phyloP scores from a whole-genome alignment of 129 eudicot species.

The Flaveria trinervia region DNA sequence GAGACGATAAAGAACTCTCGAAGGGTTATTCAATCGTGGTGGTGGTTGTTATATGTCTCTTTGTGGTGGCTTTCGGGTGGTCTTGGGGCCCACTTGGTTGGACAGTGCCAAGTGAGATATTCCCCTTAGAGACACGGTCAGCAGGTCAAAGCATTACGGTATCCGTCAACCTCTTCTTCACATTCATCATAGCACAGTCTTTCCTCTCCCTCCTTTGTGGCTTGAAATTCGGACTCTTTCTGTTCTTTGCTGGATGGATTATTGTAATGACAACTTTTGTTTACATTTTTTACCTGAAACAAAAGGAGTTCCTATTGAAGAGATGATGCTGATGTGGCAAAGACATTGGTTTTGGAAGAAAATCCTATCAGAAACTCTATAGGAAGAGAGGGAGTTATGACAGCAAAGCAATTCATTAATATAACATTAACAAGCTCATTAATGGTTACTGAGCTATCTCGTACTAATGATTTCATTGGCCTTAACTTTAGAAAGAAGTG shows the following conservation, averaged over 20 bases:
- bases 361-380: constrained; percentile 35
- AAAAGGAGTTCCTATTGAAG: constrained; percentile 93
- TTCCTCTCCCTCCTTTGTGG: constrained; percentile 84
- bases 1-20: constrained; percentile 56
- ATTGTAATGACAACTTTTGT: constrained; percentile 75
- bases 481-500: too few relatives aligned
- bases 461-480: too few relatives aligned
- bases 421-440: too few relatives aligned
- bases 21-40: constrained; percentile 57
- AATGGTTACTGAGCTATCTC: too few relatives aligned
- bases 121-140: constrained; percentile 85
- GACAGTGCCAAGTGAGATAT: constrained; percentile 96
- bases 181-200: constrained; percentile 75
- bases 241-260: constrained; percentile 83
- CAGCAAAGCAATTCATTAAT: neutral
- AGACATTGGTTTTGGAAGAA: constrained; percentile 95
- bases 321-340: constrained; percentile 80
- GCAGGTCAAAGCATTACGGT: constrained; percentile 98
- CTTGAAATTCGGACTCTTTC: constrained; percentile 74
- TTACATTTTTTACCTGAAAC: constrained; percentile 82
- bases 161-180: constrained; percentile 86
- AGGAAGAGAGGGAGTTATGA: constrained; percentile 19
- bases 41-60: constrained; percentile 79
- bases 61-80: constrained; percentile 92
- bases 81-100: constrained; percentile 99